Evolutionary conservation across 2,329 filamentous ascomycete species (phyloP), one percentile per base, ranked within the genome.

Genomic region (Trichoderma afroharzianum): DNA sequence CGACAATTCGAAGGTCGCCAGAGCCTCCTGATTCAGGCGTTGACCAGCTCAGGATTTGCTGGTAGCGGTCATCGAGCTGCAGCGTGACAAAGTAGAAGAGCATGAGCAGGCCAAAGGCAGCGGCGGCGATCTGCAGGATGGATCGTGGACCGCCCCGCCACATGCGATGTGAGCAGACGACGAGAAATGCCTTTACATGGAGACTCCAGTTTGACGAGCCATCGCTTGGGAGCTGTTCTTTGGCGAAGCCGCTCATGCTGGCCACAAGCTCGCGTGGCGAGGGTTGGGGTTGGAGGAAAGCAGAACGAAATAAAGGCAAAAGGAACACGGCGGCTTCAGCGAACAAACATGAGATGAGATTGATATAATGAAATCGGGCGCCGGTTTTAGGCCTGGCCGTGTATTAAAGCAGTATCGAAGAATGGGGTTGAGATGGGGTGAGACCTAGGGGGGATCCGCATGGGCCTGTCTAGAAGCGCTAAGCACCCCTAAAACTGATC

Each of bases 1-100:
- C 84, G 9, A 88, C 85, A 8, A 88, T 80, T 68, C 86, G 82
- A 72, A 88, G 71, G 3, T 83, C 72, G 32, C 63, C 80, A 7
- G 80, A 80, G 4, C 73, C 76, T n/a, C 72, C 32, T 8, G 72
- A 71, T 39, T 75, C 72, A n/a, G 73, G 67, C 11, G 72, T 57
- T 5, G 68, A 71, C 76, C 76, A 80, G 3, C 64, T 74, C 24
- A 75, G 55, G 9, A 77, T 73, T 9, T 73, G 73, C 53, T 74
- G 75, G 59, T 79, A 80, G n/a, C 74, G 71, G 28, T 69, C 73
- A 47, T 71, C 71, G 43, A 75, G 70, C 47, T 64, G 73, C 64
- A 73, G 72, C 14, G 73, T 76, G 21, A 74, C 74, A 55, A 81
- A 70, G 2, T 73, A 72, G 58, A 81, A 74, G 50, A 82, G 67